These are phyloP conservation scores for Bruguiera gymnorhiza DNA, from an alignment of 345 rosid species.

Conservation along the genomic window DNA sequence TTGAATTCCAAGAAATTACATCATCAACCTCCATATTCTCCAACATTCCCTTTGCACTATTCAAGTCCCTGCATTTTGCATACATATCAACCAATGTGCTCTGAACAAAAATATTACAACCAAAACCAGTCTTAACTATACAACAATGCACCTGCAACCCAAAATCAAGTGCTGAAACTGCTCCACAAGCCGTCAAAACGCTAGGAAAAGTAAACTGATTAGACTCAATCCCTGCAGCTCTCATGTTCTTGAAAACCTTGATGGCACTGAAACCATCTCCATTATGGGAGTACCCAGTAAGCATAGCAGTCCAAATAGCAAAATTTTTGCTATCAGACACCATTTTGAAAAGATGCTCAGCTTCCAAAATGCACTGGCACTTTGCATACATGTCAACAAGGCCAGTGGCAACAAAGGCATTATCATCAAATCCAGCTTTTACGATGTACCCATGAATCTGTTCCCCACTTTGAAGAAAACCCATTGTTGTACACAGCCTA, in stretches of 20 bases:
- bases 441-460: slow-evolving; percentile 63
- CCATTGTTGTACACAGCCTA: slow-evolving; percentile 47
- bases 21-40: slow-evolving; percentile 52
- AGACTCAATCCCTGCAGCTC: slow-evolving; percentile 44
- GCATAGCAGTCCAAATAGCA: slow-evolving; percentile 88
- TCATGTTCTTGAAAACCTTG: slow-evolving; percentile 58
- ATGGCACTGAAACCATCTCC: slow-evolving; percentile 58
- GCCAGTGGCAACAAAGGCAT: slow-evolving; percentile 65
- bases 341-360: slow-evolving; percentile 54
- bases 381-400: slow-evolving; percentile 81
- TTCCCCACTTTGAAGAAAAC: slow-evolving; percentile 54
- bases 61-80: slow-evolving; percentile 67
- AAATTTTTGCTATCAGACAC: slow-evolving; percentile 42
- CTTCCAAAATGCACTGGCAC: slow-evolving; percentile 59
- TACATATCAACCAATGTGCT: slow-evolving; percentile 85
- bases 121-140: slow-evolving; percentile 63
- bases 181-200: slow-evolving; percentile 66
- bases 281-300: slow-evolving; percentile 65
- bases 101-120: slow-evolving; percentile 60
- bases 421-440: slow-evolving; percentile 48
- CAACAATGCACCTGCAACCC: slow-evolving; percentile 77
- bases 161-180: slow-evolving; percentile 40
- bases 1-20: slow-evolving; percentile 75
- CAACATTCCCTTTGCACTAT: slow-evolving; percentile 47
- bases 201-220: slow-evolving; percentile 85